Conservation (phyloP, 495 filamentous ascomycete species). For the Trichoderma virens region DNA sequence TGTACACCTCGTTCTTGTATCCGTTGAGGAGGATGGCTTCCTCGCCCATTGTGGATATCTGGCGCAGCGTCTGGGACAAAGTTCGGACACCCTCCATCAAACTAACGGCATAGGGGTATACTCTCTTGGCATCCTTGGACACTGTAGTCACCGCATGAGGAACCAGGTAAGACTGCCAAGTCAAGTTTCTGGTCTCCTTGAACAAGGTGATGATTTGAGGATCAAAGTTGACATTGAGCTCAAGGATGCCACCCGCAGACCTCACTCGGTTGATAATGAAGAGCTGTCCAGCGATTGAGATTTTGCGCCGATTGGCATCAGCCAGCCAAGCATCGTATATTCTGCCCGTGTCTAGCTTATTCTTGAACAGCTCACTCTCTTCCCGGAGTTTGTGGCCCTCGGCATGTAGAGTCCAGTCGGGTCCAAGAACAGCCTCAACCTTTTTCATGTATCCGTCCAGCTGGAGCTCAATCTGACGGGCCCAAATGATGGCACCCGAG, state of each 20-base stretch:
- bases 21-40: constrained; percentile 81
- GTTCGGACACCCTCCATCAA: constrained; percentile 96
- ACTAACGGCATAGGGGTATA: constrained; percentile 95
- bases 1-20: constrained; percentile 80
- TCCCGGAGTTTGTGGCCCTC: constrained; percentile 90
- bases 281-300: constrained; percentile 82
- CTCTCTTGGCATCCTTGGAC: constrained; percentile 92
- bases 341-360: constrained; percentile 87
- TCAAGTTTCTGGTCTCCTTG: constrained; percentile 95
- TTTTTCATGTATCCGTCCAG: constrained; percentile 94
- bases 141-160: constrained; percentile 91
- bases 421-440: constrained; percentile 88
- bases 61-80: constrained; percentile 74
- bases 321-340: constrained; percentile 94
- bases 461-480: constrained; percentile 90
- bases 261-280: constrained; percentile 86
- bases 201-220: constrained; percentile 93
- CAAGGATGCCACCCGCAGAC: constrained; percentile 73
- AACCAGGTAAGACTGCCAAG: constrained; percentile 87
- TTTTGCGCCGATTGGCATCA: constrained; percentile 76
- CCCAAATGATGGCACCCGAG: constrained; percentile 95
- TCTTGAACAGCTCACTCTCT: constrained; percentile 84
- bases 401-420: constrained; percentile 86
- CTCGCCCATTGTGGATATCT: constrained; percentile 73
- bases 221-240: constrained; percentile 93